Evolutionary conservation across 2,329 filamentous ascomycete species (phyloP), one percentile per base, ranked within the genome.

Genomic region (Xylaria sp.): DNA sequence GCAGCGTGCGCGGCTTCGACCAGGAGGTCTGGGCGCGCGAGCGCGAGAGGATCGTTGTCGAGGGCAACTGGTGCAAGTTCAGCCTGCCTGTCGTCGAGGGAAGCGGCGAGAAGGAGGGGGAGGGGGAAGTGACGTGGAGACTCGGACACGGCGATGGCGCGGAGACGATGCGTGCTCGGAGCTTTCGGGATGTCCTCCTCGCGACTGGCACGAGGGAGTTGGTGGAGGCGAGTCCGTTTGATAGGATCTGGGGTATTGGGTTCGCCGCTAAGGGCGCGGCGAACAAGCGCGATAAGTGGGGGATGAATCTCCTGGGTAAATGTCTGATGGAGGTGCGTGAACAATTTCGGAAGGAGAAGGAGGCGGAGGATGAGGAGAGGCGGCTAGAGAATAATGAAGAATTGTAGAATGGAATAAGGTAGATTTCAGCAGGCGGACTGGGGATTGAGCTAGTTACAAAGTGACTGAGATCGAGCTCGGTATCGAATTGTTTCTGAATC

Each of bases 171-270:
- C 73, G 79, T n/a, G 79, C 82, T 2, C 75, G 77, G 5, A 78
- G 79, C 17, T 74, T 91, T 70, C 79, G 77, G 55, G 77, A 76
- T 31, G 75, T 80, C 77, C 73, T 92, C 68, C 75, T 91, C 49
- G 81, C 74, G 7, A 92, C 90, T 1, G 87, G 85, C 0, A 83
- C 87, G 5, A 79, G 84, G 51, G 85, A 89, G 76, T 73, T 92
- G 25, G 87, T 91, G 1, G 89, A 90, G 78, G 87, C 87, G 36
- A 84, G 84, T 65, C 86, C 88, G 11, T 81, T 76, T 65, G 89
- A 92, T 78, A 74, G 81, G 5, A 84, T 91, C 61, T 92, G 89
- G 90, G 90, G 89, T 1, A 80, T 92, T 51, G 90, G 90, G 5
- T 90, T 87, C 71, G 78, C 73, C 2, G 85, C 82, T 7, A 79